Base-by-base conservation (phyloP, 1,284 basidiomycete genomes). In the Puccinia horiana region DNA sequence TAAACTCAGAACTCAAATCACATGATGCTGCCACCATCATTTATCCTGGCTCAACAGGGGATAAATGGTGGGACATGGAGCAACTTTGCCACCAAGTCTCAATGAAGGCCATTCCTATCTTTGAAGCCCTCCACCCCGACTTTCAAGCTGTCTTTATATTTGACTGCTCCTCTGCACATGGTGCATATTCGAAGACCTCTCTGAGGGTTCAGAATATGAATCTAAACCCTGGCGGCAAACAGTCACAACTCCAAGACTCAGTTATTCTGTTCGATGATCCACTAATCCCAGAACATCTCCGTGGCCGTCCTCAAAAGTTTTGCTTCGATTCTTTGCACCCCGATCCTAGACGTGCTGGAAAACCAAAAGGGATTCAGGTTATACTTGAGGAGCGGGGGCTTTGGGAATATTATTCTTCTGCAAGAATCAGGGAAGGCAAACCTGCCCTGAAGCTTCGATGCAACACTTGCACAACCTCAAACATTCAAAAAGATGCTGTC, bases 371-470 rank as follows among this genome's bases (percentile, higher is more conserved):
- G 18, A 42, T 72, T 26, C 37, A 16, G 69, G 32, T 23, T 9
- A 72, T 72, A 23, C 42, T 72, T 14, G 69, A 72, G 47, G 69
- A 72, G 42, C 69, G 42, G 23, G 69, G 69, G 26, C 47, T 72
- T 16, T 72, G 69, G 69, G 18, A 2, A 8, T 29, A 42, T 44
- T 58, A 58, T 5, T 8, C 56, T 58, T 9, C 8, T 5, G 20
- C 6, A 58, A 29, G n/a, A 12, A 40, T 23, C 16, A n/a, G 6
- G 2, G 14, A 2, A 20, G 37, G 29, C 18, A 72, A 49, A 44
- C 69, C 37, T 20, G 1, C 32, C 14, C 37, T 70, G 5, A 42
- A 20, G 16, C 42, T 72, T 49, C 16, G 20, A 37, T 72, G 32
- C 18, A 20, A 18, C n/a, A 18, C 16, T 20, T 72, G 69, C 29